These are phyloP conservation scores for Phytophthora sojae DNA, from an alignment of 352 stramenopile species.

Conservation along the genomic window DNA sequence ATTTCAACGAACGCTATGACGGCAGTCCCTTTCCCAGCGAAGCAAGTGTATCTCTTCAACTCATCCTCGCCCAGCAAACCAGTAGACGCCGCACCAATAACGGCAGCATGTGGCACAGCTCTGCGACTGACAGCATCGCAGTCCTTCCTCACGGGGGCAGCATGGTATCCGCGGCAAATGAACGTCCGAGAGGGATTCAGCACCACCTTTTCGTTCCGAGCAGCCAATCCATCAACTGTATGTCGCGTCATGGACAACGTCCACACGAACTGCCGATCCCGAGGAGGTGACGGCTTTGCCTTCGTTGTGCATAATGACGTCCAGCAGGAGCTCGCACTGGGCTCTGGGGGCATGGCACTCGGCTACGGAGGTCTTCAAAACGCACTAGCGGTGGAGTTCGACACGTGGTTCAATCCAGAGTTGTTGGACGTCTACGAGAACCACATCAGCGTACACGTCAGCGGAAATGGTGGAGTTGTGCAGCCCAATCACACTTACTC, in stretches of 20 bases:
- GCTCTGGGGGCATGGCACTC: constrained; percentile 72
- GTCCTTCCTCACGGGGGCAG: constrained; percentile 81
- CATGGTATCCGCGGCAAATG: constrained; percentile 91
- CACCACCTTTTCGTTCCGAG: constrained; percentile 84
- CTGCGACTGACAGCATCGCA: constrained; percentile 84
- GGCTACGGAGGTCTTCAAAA: constrained; percentile 91
- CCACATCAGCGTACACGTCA: constrained; percentile 90
- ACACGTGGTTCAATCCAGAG: constrained; percentile 93
- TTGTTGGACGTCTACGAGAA: constrained; percentile 92
- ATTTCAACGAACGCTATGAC: constrained; percentile 53
- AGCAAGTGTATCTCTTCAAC: constrained; percentile 45
- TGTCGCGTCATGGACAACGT: constrained; percentile 91
- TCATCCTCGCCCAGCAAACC: constrained; percentile 9
- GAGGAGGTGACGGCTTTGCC: constrained; percentile 79
- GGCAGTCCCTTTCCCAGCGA: constrained; percentile 52
- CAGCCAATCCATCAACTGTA: constrained; percentile 85
- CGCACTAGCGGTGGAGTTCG: constrained; percentile 91
- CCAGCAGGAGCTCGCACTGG: constrained; percentile 62
- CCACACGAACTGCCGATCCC: constrained; percentile 83
- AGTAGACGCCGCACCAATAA: constrained; percentile 43
- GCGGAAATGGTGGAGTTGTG: constrained; percentile 40
- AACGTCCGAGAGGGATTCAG: constrained; percentile 93
- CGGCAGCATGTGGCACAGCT: constrained; percentile 61
- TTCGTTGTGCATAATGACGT: constrained; percentile 89
- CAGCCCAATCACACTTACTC: constrained; percentile 84